A percentile compares a stretch with the other conserved stretches of the same genome.
These are phyloP conservation scores for Clonostachys solani DNA, from an alignment of 2,329 filamentous ascomycete species.

Conservation along the genomic window DNA sequence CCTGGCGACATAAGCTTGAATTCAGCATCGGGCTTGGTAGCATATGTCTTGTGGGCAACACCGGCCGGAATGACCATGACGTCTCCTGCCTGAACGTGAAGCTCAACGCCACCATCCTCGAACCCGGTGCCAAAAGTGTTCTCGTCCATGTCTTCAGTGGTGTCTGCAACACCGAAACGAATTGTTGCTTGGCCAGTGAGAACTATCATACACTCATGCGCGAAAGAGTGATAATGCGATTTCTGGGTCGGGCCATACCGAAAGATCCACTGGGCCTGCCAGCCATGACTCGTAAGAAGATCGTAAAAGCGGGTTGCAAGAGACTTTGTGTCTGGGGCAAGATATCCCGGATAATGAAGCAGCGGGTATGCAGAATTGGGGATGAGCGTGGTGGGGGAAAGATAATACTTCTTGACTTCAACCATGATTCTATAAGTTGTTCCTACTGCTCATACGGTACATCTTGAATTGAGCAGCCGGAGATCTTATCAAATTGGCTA, in stretches of 20 bases:
- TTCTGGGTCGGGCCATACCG: constrained; percentile 46
- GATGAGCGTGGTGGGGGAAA: constrained; percentile 36
- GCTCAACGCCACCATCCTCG: constrained; percentile 39
- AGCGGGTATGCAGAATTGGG: constrained; percentile 44
- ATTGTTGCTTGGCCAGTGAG: constrained; percentile 43
- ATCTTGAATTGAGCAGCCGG: not conserved
- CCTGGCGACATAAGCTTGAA: constrained; percentile 31
- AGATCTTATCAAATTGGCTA: too few species aligned
- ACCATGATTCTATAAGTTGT: not conserved
- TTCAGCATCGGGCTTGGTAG: constrained; percentile 23
- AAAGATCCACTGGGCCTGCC: constrained; percentile 48
- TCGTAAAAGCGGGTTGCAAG: not conserved
- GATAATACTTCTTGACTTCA: constrained; percentile 19
- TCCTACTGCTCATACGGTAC: not conserved
- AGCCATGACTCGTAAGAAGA: constrained; percentile 38
- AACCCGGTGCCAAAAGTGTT: constrained; percentile 24
- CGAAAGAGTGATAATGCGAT: constrained; percentile 49
- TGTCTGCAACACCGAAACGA: constrained; percentile 47
- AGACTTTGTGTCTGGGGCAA: constrained; percentile 15
- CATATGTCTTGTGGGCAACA: constrained; percentile 44
- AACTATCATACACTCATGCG: constrained; percentile 51
- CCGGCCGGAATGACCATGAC: constrained; percentile 55
- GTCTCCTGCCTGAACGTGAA: constrained; percentile 42
- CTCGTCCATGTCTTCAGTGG: constrained; percentile 22
- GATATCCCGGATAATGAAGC: constrained; percentile 41